Evolutionary conservation across 2,329 filamentous ascomycete species (phyloP), one percentile per base, ranked within the genome.

Genomic region (Monilinia laxa): DNA sequence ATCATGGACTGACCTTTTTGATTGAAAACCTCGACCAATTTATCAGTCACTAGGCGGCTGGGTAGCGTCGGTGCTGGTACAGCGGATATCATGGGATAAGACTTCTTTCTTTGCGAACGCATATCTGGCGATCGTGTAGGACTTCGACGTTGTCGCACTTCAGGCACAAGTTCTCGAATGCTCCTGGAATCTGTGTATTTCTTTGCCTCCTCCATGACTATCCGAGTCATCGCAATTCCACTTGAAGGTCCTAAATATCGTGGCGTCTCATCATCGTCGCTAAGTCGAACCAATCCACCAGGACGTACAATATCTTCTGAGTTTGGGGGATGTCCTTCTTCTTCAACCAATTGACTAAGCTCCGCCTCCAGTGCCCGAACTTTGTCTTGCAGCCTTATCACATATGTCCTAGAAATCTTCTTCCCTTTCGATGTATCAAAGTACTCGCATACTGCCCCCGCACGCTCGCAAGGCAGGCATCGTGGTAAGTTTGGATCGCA

Each of bases 201-300:
- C 80, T 97, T 98, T 64, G 94, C 94, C 78, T 97, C 88, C 77
- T 97, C 93, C 90, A 99, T 97, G 14, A 99, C 89, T 72, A 98
- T 84, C 40, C 94, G 88, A 16, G 93, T 96, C 81, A 98, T 96
- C 75, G 93, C 92, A 74, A 97, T 97, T 68, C 94, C 95, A 77
- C 94, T 98, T 59, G 93, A 97, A 3, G 95, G 91, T 0, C 95
- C 95, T 3, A 99, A 82, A 76, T 95, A 98, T 70, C 94, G 91
- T 20, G 91, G 88, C 1, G 86, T 89, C 78, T 97, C 94, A 76
- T 96, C 92, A 66, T 89, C 88, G 73, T 94, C 91, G 74, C 90
- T 88, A 63, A 98, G 86, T 54, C 89, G 90, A 73, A 98, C 92
- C 71, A 94, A 85, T 35, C 93, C 93, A 28, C 92, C 92, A 0